phyloP scores from a whole-genome alignment of 2,329 filamentous ascomycete genomes.

The Rutstroemia sp. region DNA sequence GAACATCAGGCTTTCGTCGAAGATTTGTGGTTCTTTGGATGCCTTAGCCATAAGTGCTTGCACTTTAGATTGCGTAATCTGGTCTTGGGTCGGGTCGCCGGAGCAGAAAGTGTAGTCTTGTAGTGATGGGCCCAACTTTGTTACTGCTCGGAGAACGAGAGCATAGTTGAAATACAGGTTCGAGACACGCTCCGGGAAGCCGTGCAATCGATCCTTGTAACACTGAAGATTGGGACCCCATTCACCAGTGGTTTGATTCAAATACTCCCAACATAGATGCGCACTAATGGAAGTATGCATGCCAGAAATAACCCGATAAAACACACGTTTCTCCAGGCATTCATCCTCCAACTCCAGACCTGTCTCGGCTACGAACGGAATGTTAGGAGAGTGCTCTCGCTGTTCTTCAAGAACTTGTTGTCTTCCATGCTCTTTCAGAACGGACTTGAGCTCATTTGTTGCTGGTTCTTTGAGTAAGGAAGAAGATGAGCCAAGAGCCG shows the following conservation, averaged over 20 bases:
- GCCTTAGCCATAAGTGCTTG: conserved; percentile 66
- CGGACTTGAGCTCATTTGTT: conserved; percentile 52
- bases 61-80: conserved; percentile 72
- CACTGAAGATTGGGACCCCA: conserved; percentile 89
- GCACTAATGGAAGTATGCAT: conserved; percentile 98
- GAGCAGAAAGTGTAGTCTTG: conserved; percentile 83
- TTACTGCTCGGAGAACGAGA: conserved; percentile 82
- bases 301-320: conserved; percentile 88
- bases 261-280: conserved; percentile 90
- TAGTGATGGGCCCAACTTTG: conserved; percentile 80
- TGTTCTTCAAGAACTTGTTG: conserved; percentile 55
- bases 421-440: conserved; percentile 50
- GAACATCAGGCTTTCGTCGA: conserved; percentile 95
- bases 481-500: conserved; percentile 42
- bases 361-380: conserved; percentile 53
- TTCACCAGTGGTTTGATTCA: conserved; percentile 89
- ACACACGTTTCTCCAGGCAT: conserved; percentile 97
- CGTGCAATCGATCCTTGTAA: conserved; percentile 80
- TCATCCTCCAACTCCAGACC: conserved; percentile 78
- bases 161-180: conserved; percentile 99
- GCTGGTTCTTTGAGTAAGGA: conserved; percentile 33
- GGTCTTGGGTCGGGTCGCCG: conserved; percentile 73
- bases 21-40: conserved; percentile 67
- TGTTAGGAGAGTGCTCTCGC: conserved; percentile 45
- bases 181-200: conserved; percentile 81